Percentiles rank a stretch among this genome's conserved stretches.
These are phyloP conservation scores for Stagonosporopsis rhizophila DNA, from an alignment of 2,329 filamentous ascomycete species.

Conservation along the genomic window DNA sequence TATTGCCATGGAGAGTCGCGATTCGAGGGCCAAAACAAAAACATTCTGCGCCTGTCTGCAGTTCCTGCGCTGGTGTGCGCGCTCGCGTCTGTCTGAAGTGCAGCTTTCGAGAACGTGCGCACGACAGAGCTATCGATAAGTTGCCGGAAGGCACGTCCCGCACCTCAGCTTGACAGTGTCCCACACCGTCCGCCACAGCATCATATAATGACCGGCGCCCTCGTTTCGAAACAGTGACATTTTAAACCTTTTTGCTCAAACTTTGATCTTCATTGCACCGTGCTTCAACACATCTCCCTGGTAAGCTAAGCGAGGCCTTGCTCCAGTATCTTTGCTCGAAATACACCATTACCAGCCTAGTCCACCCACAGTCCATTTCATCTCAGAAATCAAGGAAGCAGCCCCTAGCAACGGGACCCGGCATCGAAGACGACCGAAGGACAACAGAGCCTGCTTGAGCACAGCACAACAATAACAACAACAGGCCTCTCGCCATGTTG, in stretches of 20 bases:
- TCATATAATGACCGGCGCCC: slow-evolving; percentile 17
- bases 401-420: slow-evolving; percentile 7
- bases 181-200: slow-evolving; percentile 20
- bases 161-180: slow-evolving; percentile 13
- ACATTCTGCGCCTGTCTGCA: slow-evolving; percentile 22
- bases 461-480: slow-evolving; percentile 17
- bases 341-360: slow-evolving; percentile 7
- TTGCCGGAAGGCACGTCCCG: slow-evolving; percentile 24
- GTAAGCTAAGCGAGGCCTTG: slow-evolving; percentile 11
- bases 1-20: slow-evolving; percentile 35
- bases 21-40: slow-evolving; percentile 41
- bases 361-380: slow-evolving; percentile 1
- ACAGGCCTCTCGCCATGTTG: slow-evolving; percentile 8
- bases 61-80: slow-evolving; percentile 26
- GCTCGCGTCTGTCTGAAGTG: slow-evolving; percentile 31
- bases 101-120: slow-evolving; percentile 10
- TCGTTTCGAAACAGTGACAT: slow-evolving; percentile 12
- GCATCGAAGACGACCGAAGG: slow-evolving; percentile 3
- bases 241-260: slow-evolving; percentile 7
- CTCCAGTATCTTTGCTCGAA: neutral
- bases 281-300: slow-evolving; percentile 2
- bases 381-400: slow-evolving; percentile 9
- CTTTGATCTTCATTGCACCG: slow-evolving; percentile 6
- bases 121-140: slow-evolving; percentile 29
- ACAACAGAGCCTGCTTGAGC: slow-evolving; percentile 2